These are phyloP conservation scores for Ilyonectria robusta DNA, from an alignment of 2,329 filamentous ascomycete genomes.

Conservation along the genomic window DNA sequence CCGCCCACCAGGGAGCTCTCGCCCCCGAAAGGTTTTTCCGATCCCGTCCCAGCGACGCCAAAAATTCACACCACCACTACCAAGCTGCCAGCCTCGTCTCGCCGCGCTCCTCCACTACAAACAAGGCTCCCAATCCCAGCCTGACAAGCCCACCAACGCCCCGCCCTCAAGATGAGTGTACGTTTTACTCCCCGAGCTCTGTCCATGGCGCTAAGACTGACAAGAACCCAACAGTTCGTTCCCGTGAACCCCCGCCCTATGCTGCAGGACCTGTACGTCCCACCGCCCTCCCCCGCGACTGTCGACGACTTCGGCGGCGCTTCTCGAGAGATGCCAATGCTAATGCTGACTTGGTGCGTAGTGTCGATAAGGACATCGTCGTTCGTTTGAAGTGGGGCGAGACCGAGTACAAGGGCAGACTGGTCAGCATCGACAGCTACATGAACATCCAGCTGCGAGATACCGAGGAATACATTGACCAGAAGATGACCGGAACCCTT, in stretches of 20 bases:
- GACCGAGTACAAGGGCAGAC: constrained; percentile 94
- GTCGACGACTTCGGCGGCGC: not conserved
- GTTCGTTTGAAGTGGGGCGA: constrained; percentile 98
- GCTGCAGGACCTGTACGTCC: constrained; percentile 80
- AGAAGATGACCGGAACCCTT: constrained; percentile 85
- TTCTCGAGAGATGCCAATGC: not conserved
- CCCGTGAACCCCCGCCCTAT: constrained; percentile 97
- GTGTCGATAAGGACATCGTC: constrained; percentile 88
- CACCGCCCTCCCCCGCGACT: constrained; percentile 10
- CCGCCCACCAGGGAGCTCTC: not conserved
- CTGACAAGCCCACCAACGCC: constrained; percentile 8
- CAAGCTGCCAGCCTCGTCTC: constrained; percentile 10
- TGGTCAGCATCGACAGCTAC: constrained; percentile 96
- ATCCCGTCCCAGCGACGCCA: not conserved
- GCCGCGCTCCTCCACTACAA: constrained; percentile 11
- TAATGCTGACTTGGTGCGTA: constrained; percentile 10
- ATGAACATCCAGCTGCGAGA: constrained; percentile 97
- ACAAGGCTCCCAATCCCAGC: constrained; percentile 11
- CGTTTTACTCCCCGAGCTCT: not conserved
- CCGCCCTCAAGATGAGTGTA: constrained; percentile 9
- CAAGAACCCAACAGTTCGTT: constrained; percentile 70
- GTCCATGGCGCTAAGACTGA: not conserved
- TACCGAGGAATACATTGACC: constrained; percentile 92
- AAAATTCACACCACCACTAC: constrained; percentile 14
- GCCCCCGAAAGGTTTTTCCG: constrained; percentile 6